Evolutionary conservation across 78 protist genomes (phyloP).

Genomic region (Parvularia atlantis): DNA sequence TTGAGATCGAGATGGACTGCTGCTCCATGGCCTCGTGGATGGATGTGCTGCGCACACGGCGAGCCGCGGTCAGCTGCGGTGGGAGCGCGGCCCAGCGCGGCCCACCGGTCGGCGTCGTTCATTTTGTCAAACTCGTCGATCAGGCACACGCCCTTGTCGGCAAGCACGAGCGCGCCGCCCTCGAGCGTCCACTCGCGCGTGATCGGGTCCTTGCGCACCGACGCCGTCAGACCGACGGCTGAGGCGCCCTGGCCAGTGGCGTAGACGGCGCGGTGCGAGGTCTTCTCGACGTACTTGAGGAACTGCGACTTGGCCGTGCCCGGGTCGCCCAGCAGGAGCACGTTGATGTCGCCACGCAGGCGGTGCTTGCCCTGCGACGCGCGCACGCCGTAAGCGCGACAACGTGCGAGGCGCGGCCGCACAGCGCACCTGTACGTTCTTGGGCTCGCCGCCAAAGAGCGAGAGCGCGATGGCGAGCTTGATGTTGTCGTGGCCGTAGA

Average conservation of each 20-base stretch:
- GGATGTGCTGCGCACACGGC: constrained; percentile 76
- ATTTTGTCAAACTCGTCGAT: constrained; percentile 99
- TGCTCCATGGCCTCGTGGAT: constrained; percentile 99
- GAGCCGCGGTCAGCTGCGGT: background rate
- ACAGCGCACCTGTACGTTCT: constrained; percentile 23
- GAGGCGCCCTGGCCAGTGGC: constrained; percentile 98
- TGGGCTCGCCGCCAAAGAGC: constrained; percentile 90
- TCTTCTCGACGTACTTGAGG: constrained; percentile 87
- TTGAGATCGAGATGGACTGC: constrained; percentile 95
- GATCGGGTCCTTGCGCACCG: constrained; percentile 89
- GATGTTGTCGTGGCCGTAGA: constrained; percentile 94
- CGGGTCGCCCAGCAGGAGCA: constrained; percentile 98
- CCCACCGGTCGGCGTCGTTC: constrained; percentile 84
- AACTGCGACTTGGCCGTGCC: constrained; percentile 98
- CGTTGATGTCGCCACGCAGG: constrained; percentile 98
- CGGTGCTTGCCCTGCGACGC: constrained; percentile 68
- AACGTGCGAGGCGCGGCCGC: background rate
- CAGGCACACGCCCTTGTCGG: constrained; percentile 95
- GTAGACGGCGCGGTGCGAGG: constrained; percentile 92
- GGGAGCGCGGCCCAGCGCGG: too few relatives aligned
- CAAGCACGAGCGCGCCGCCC: constrained; percentile 99
- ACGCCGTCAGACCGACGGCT: constrained; percentile 99
- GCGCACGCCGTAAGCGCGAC: too few relatives aligned
- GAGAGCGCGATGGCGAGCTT: constrained; percentile 91
- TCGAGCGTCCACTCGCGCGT: constrained; percentile 98